phyloP scores from a whole-genome alignment of 495 filamentous ascomycete species.

The Penicillium maclennaniae region DNA sequence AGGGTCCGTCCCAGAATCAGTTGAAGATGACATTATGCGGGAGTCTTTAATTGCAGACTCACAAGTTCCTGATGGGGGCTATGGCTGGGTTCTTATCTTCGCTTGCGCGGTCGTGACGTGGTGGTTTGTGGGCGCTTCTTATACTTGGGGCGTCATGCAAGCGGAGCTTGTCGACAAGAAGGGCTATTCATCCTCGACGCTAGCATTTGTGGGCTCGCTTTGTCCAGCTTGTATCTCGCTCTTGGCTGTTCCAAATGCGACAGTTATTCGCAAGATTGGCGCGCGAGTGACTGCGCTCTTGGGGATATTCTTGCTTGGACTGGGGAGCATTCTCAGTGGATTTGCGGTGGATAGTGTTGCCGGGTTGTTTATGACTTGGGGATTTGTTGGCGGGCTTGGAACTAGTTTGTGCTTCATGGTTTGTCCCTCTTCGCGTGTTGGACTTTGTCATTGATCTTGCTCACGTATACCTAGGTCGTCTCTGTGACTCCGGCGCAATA shows the following conservation, averaged over 20 bases:
- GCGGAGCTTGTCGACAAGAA: constrained; percentile 46
- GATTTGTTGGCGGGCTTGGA: constrained; percentile 52
- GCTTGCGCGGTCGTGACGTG: constrained; percentile 50
- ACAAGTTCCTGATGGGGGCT: constrained; percentile 54
- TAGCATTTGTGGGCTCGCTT: constrained; percentile 56
- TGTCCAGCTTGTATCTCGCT: constrained; percentile 45
- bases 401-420: constrained; percentile 34
- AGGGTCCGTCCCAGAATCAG: neutral
- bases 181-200: constrained; percentile 42
- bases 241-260: constrained; percentile 46
- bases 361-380: constrained; percentile 53
- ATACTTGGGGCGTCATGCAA: constrained; percentile 58
- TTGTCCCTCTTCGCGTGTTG: neutral
- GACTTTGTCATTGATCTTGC: constrained; percentile 8
- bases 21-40: constrained; percentile 41
- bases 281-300: constrained; percentile 40
- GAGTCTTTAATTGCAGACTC: constrained; percentile 47
- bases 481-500: constrained; percentile 51
- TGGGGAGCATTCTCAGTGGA: constrained; percentile 47
- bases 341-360: constrained; percentile 46
- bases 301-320: constrained; percentile 44
- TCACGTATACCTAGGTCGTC: constrained; percentile 37
- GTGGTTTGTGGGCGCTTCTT: constrained; percentile 51
- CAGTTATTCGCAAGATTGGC: constrained; percentile 48
- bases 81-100: constrained; percentile 55